Conservation (phyloP, 2,329 filamentous ascomycete genomes). For the Blumeriella jaapii region DNA sequence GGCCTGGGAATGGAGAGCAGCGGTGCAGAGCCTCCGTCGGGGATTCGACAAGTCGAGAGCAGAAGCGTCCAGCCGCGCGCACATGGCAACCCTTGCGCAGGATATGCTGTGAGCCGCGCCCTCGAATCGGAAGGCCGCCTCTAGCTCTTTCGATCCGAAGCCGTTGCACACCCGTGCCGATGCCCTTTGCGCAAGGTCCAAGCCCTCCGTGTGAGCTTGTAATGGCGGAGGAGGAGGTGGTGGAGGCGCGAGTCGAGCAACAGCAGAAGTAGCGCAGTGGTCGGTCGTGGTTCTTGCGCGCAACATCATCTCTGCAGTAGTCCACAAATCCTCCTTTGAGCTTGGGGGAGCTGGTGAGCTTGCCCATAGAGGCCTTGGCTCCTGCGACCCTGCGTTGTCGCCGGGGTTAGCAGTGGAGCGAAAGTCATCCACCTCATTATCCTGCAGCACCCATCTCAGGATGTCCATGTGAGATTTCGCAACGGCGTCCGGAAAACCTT, state of each 20-base stretch:
- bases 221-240: no score
- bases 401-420: conserved; percentile 9
- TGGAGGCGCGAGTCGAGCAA: no score
- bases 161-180: conserved; percentile 11
- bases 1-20: background rate
- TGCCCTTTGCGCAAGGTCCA: conserved; percentile 1
- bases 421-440: conserved; percentile 14
- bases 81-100: conserved; percentile 18
- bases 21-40: conserved; percentile 1
- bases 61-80: conserved; percentile 3
- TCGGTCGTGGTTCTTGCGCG: conserved; percentile 7
- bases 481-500: conserved; percentile 17
- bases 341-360: conserved; percentile 2
- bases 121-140: conserved; percentile 20
- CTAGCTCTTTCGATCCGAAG: conserved; percentile 13
- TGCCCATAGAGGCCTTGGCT: conserved; percentile 4
- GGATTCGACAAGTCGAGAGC: background rate
- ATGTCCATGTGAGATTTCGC: conserved; percentile 21
- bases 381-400: conserved; percentile 12
- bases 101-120: conserved; percentile 22
- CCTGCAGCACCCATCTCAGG: conserved; percentile 16
- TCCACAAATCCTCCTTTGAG: conserved; percentile 7
- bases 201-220: conserved; percentile 4
- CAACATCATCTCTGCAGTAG: conserved; percentile 5
- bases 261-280: conserved; percentile 1